phyloP scores from a whole-genome alignment of 345 rosid species.

The Euphorbia pulcherrima region DNA sequence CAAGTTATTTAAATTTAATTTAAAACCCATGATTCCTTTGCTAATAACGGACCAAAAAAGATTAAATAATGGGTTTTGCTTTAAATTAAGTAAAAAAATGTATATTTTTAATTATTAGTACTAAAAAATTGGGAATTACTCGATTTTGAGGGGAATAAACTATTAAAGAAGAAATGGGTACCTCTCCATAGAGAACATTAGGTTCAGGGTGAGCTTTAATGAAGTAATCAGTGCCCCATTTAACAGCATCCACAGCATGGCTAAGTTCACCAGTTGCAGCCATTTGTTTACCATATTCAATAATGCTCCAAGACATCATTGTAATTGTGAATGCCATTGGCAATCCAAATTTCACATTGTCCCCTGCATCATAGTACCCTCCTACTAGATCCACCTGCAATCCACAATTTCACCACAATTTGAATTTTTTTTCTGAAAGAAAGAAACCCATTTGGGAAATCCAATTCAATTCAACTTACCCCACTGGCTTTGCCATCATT shows the following conservation, averaged over 20 bases:
- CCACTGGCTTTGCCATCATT: conserved; percentile 22
- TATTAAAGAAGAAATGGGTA: no score
- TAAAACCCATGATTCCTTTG: no score
- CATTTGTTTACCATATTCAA: conserved; percentile 24
- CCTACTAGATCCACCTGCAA: conserved; percentile 26
- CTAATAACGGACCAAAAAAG: no score
- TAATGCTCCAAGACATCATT: conserved; percentile 32
- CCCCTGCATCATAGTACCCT: conserved; percentile 35
- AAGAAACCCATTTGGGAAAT: no score
- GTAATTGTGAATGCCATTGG: conserved; percentile 31
- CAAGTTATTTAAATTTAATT: no score
- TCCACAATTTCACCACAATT: background rate
- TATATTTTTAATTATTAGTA: no score
- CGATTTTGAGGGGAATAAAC: no score
- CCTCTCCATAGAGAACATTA: conserved; percentile 71
- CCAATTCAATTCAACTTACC: background rate
- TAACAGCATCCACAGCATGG: conserved; percentile 51
- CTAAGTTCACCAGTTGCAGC: conserved; percentile 15
- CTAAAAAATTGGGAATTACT: no score
- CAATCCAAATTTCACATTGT: conserved; percentile 31
- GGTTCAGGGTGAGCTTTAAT: conserved; percentile 71
- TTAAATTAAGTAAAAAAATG: no score
- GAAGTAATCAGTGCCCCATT: conserved; percentile 87
- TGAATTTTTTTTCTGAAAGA: no score
- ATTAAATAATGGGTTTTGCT: no score